Conservation (phyloP, 805 yeast genomes). For the Yamadazyma akitaensis region DNA sequence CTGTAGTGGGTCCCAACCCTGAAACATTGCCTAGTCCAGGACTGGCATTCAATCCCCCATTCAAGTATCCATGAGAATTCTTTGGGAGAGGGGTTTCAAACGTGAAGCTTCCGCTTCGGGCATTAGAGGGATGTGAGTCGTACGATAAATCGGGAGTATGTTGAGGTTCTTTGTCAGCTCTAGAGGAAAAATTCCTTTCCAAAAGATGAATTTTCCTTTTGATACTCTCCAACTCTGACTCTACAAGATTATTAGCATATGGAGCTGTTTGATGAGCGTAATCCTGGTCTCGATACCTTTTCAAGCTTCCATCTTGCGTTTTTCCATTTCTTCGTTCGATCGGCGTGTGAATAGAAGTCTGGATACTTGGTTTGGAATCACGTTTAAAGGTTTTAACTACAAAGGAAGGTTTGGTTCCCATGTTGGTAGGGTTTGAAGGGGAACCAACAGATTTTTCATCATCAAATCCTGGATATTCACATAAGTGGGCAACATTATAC, state of each 20-base stretch:
- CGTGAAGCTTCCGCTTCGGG: not conserved
- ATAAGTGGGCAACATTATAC: conserved; percentile 37
- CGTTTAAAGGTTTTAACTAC: not conserved
- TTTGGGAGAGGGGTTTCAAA: not conserved
- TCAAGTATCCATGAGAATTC: not conserved
- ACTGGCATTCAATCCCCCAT: too few relatives aligned
- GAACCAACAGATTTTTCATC: not conserved
- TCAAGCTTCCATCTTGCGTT: not conserved
- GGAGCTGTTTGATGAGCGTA: not conserved
- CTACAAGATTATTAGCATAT: not conserved
- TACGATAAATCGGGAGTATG: too few relatives aligned
- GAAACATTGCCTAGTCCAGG: not conserved
- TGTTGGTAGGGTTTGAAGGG: not conserved
- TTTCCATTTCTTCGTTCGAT: not conserved
- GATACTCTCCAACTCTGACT: not conserved
- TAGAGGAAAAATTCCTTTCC: not conserved
- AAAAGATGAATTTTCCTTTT: not conserved
- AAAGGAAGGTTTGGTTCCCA: conserved; percentile 6
- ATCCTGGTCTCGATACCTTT: not conserved
- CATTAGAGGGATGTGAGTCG: not conserved
- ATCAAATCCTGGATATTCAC: conserved; percentile 31
- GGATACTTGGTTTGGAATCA: not conserved
- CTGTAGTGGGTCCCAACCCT: not conserved
- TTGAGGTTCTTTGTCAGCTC: not conserved
- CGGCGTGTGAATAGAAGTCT: not conserved